phyloP scores from a whole-genome alignment of 2,329 filamentous ascomycete genomes.

The Trichoderma harzianum region DNA sequence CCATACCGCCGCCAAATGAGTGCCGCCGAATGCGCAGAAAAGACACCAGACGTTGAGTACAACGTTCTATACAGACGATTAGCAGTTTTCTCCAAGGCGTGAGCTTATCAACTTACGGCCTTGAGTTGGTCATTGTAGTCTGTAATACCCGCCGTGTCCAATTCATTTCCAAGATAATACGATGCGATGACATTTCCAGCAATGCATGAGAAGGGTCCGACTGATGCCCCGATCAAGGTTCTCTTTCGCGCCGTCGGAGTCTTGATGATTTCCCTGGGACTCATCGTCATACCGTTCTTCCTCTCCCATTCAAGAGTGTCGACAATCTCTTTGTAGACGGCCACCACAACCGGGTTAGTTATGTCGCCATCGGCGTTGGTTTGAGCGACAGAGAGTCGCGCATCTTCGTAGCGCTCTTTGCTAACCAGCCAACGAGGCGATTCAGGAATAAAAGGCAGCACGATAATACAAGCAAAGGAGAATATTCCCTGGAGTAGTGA shows the following conservation, averaged over 20 bases:
- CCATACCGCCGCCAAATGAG: conserved; percentile 33
- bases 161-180: conserved; percentile 39
- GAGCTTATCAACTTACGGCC: conserved; percentile 27
- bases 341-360: conserved; percentile 27
- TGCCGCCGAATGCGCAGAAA: conserved; percentile 35
- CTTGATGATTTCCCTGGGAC: conserved; percentile 23
- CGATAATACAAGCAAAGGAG: conserved; percentile 22
- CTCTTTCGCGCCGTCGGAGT: conserved; percentile 38
- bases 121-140: conserved; percentile 39
- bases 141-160: conserved; percentile 39
- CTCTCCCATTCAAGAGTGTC: conserved; percentile 32
- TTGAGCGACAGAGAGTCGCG: conserved; percentile 33
- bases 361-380: conserved; percentile 41
- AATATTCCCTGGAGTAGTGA: conserved; percentile 24
- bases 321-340: conserved; percentile 37
- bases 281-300: conserved; percentile 32
- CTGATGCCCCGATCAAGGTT: conserved; percentile 23
- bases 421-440: conserved; percentile 33
- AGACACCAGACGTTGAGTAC: conserved; percentile 51
- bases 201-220: conserved; percentile 32
- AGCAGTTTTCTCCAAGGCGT: conserved; percentile 18
- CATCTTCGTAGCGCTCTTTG: conserved; percentile 29
- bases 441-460: conserved; percentile 36
- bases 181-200: conserved; percentile 32
- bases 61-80: conserved; percentile 37